Conservation (phyloP, 257 asterid genomes). For the Jacaranda mimosifolia region DNA sequence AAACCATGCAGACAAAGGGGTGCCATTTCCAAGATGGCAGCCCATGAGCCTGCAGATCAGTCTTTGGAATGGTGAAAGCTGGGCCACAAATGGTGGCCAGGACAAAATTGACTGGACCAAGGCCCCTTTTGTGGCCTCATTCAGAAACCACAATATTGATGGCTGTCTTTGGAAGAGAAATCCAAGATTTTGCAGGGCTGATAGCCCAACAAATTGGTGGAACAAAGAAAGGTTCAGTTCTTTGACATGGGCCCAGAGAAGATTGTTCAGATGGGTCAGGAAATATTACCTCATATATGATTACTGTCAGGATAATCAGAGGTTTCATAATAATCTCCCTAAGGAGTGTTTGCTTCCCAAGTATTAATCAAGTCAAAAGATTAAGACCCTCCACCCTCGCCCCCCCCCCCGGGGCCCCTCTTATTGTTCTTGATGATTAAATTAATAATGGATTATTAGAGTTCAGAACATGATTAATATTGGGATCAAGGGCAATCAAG, state of each 20-base stretch:
- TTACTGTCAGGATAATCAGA: constrained; percentile 70
- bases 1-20: constrained; percentile 81
- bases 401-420: too few relatives aligned
- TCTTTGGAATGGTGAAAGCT: constrained; percentile 74
- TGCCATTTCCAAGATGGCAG: constrained; percentile 66
- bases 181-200: constrained; percentile 52
- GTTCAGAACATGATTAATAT: too few relatives aligned
- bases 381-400: too few relatives aligned
- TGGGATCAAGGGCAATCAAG: too few relatives aligned
- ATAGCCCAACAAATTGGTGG: constrained; percentile 75
- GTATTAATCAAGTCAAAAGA: constrained; percentile 53
- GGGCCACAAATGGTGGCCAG: constrained; percentile 88
- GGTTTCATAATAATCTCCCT: constrained; percentile 71
- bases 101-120: constrained; percentile 73
- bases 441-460: too few relatives aligned
- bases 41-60: constrained; percentile 65
- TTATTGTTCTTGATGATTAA: too few relatives aligned
- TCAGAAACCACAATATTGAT: constrained; percentile 61
- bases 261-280: constrained; percentile 74
- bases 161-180: constrained; percentile 79
- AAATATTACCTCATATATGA: constrained; percentile 65
- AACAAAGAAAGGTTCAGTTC: constrained; percentile 53
- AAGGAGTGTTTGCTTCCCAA: constrained; percentile 75
- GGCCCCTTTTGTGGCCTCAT: constrained; percentile 68
- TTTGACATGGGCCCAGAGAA: constrained; percentile 67